Evolutionary conservation across 108 stramenopile species (phyloP).

Genomic region (Aurantiochytrium sp.): DNA sequence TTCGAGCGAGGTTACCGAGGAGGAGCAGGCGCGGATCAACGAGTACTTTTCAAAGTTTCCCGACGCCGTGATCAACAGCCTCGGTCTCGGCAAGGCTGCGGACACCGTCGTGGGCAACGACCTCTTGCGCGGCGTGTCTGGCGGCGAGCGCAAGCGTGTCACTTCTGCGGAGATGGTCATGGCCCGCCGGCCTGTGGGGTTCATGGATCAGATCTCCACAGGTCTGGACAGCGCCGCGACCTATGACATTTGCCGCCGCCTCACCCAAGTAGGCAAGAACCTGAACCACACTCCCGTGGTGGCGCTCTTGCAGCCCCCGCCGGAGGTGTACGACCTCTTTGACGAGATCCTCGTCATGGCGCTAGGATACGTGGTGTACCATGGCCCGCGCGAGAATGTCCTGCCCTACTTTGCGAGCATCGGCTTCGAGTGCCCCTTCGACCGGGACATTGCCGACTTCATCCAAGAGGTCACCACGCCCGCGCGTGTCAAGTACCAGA

Average conservation of each 20-base stretch:
- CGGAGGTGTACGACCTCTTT: constrained; percentile 83
- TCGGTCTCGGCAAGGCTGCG: constrained; percentile 52
- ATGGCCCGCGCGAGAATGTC: constrained; percentile 68
- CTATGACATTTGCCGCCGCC: constrained; percentile 65
- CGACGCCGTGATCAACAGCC: constrained; percentile 44
- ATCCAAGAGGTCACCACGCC: constrained; percentile 44
- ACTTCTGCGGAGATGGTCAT: constrained; percentile 75
- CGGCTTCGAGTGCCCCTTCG: constrained; percentile 65
- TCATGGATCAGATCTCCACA: constrained; percentile 68
- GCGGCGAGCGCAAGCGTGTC: constrained; percentile 78
- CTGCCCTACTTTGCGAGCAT: constrained; percentile 59
- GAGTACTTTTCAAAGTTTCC: constrained; percentile 21
- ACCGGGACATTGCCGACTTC: constrained; percentile 74
- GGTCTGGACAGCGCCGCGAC: constrained; percentile 76
- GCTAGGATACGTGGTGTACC: constrained; percentile 71
- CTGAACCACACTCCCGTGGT: constrained; percentile 53
- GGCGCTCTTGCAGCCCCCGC: constrained; percentile 80
- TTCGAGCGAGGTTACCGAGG: not conserved
- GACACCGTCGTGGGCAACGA: constrained; percentile 60
- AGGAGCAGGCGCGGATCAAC: not conserved
- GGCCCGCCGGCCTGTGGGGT: constrained; percentile 41
- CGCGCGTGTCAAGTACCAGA: not conserved
- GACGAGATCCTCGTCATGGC: constrained; percentile 78
- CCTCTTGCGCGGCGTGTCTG: constrained; percentile 72
- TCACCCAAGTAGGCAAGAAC: constrained; percentile 43